Base-by-base conservation (phyloP, 2,329 filamentous ascomycete species). In the Pseudocercospora crystallina region DNA sequence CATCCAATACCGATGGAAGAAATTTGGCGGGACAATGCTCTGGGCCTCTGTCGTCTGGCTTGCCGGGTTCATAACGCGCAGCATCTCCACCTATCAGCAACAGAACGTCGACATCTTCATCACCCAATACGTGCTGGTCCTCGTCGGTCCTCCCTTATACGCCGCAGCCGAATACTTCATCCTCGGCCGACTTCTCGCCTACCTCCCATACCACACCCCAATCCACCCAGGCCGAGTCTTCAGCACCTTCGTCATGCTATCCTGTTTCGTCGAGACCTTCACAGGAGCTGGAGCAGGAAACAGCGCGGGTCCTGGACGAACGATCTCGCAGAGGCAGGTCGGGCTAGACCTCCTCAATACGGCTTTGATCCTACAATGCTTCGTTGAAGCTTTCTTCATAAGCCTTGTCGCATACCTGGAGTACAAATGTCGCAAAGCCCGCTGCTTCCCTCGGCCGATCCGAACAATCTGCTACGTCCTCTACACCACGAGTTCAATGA, bases 151-250 rank as follows among this genome's bases (percentile, higher is more conserved):
- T 0, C 70, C 86, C 3, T 78, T 84, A 35, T 73, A 59, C 43
- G 81, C 82, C 45, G 73, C 82, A 2, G 76, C 80, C 48, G 83
- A 85, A 61, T 85, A 85, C 65, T 77, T 82, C 58, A 76, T 84
- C 48, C 76, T 86, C 17, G 78, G 78, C 2, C 76, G 81, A 3
- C 72, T 83, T 10, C 72, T 86, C 14, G 80, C 80, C 64, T 86
- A 85, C 65, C 73, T 82, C 2, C 82, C 82, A 0, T 80, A 83
- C 61, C 73, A 80, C 49, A 74, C 81, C 0, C 81, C 81, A 0
- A 73, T 82, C 31, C 78, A 82, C 56, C 80, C 80, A 0, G 79
- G 79, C 2, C 74, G 80, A 3, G 73, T 84, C 4, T 80, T 84
- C 57, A 84, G 81, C 55, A 76, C 75, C 3, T 80, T 85, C 54